Evolutionary conservation across 495 filamentous ascomycete species (phyloP).

Genomic region (Choiromyces venosus): DNA sequence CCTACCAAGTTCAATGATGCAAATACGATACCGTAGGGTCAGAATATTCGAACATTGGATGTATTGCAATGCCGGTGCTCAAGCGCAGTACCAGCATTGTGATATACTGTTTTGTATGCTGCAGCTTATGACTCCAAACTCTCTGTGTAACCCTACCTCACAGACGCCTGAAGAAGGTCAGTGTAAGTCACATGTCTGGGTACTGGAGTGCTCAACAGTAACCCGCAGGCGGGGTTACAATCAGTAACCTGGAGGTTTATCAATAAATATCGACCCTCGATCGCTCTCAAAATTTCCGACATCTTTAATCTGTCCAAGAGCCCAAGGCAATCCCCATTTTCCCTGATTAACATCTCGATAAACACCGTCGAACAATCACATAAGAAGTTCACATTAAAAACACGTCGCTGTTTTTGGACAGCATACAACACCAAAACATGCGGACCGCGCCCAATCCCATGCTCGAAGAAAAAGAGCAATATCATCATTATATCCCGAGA

Average conservation of each 20-base stretch:
- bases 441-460: not conserved
- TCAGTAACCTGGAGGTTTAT: not conserved
- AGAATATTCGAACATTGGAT: not conserved
- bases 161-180: not conserved
- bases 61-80: not conserved
- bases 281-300: not conserved
- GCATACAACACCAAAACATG: not conserved
- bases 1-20: not conserved
- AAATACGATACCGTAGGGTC: not conserved
- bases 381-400: not conserved
- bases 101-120: not conserved
- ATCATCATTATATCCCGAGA: slow-evolving; percentile 47
- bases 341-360: not conserved
- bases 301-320: not conserved
- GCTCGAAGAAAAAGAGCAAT: slow-evolving; percentile 25
- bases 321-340: not conserved
- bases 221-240: not conserved
- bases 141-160: not conserved
- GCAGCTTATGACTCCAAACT: not conserved
- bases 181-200: not conserved
- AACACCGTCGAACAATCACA: not conserved
- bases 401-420: not conserved
- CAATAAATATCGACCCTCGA: not conserved
- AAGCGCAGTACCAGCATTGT: not conserved
- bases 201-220: not conserved